phyloP scores from a whole-genome alignment of 179 eudicot species.

The Carnegiea gigantea region DNA sequence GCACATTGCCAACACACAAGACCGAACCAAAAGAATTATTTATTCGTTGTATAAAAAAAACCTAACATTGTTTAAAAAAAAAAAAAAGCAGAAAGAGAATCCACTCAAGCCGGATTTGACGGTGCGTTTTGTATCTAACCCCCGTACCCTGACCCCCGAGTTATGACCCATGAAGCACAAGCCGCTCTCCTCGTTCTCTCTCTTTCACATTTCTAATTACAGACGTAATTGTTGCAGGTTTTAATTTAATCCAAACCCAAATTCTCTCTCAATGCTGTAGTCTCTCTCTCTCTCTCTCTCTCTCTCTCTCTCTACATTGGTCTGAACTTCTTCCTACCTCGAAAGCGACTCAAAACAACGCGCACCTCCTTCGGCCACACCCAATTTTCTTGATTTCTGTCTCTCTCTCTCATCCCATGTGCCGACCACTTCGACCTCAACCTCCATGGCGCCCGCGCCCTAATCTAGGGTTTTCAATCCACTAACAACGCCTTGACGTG shows the following conservation, averaged over 20 bases:
- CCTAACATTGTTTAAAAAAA: not conserved
- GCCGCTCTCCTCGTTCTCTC: not conserved
- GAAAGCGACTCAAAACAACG: conserved; percentile 41
- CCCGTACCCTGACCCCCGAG: not conserved
- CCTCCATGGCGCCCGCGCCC: conserved; percentile 20
- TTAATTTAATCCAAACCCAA: not conserved
- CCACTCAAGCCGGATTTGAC: conserved; percentile 18
- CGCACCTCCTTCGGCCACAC: conserved; percentile 13
- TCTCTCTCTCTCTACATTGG: conserved; percentile 12
- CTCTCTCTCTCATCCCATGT: conserved; percentile 26
- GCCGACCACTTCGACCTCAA: conserved; percentile 25
- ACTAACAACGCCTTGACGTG: not conserved
- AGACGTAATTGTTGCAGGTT: not conserved
- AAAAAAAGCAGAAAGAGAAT: not conserved
- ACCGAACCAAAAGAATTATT: not conserved
- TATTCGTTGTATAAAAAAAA: not conserved
- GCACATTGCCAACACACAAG: not conserved
- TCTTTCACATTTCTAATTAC: not conserved
- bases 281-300: no score
- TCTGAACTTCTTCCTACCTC: conserved; percentile 28
- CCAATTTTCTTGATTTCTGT: not conserved
- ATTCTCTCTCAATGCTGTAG: conserved; percentile 1
- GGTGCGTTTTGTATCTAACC: conserved; percentile 10
- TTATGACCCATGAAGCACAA: not conserved
- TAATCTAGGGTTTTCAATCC: conserved; percentile 26